phyloP scores from a whole-genome alignment of 2,329 filamentous ascomycete genomes.

The Albophoma yamanashiensis region DNA sequence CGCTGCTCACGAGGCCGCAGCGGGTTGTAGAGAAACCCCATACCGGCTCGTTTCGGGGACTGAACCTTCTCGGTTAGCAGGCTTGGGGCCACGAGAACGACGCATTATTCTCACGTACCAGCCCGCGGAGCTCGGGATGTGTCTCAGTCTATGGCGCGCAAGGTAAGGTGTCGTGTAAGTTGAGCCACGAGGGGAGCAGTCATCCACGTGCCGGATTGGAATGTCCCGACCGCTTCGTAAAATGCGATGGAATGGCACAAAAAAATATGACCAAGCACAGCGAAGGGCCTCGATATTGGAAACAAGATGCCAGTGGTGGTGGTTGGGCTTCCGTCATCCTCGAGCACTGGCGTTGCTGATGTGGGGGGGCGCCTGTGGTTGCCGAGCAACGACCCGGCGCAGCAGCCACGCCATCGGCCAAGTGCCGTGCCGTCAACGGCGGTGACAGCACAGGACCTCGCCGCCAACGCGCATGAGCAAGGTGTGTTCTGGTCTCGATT shows the following conservation, averaged over 20 bases:
- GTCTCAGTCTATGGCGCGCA: neutral
- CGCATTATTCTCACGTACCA: neutral
- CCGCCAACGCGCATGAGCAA: neutral
- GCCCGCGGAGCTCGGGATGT: neutral
- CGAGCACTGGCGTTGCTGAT: neutral
- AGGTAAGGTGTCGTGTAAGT: neutral
- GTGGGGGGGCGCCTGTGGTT: neutral
- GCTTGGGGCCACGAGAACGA: neutral
- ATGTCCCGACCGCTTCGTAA: neutral
- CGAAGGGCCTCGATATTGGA: neutral
- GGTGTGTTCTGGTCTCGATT: neutral
- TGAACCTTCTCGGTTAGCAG: neutral
- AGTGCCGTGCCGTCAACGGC: neutral
- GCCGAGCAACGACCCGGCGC: conserved; percentile 1
- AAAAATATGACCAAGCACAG: neutral
- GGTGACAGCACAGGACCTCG: neutral
- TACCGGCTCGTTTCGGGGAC: conserved; percentile 16
- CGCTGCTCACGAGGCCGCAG: conserved; percentile 35
- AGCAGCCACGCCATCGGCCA: too few species aligned
- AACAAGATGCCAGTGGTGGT: neutral
- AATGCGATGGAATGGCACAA: too few species aligned
- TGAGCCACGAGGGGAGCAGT: neutral
- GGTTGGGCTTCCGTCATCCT: neutral
- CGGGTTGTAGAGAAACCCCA: conserved; percentile 39
- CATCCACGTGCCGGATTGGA: neutral